Conservation (phyloP, 208 protist genomes). For the Wallacemonas rigidus region DNA sequence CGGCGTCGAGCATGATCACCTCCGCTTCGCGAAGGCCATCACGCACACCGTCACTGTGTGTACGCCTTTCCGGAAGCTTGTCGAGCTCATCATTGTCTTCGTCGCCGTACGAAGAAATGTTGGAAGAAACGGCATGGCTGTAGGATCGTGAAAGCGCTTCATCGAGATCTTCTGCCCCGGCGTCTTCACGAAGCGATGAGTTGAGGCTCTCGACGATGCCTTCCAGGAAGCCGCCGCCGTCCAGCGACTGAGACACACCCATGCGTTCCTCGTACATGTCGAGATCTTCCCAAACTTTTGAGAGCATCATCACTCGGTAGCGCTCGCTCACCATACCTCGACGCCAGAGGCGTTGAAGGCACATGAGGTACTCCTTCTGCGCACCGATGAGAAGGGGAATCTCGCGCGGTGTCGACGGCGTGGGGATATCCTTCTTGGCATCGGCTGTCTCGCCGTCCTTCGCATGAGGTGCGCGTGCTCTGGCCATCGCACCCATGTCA, state of each 20-base stretch:
- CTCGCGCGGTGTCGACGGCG: too few relatives aligned
- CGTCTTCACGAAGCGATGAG: neutral
- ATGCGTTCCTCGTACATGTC: conserved; percentile 45
- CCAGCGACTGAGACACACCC: conserved; percentile 5
- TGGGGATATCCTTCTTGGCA: too few relatives aligned
- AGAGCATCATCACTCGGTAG: conserved; percentile 44
- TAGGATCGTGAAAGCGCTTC: conserved; percentile 5
- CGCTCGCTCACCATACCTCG: conserved; percentile 27
- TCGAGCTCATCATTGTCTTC: conserved; percentile 10
- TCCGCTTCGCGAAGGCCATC: too few relatives aligned
- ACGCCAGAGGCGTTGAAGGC: conserved; percentile 56
- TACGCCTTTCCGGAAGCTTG: neutral
- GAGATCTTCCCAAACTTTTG: conserved; percentile 42
- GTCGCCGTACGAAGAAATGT: conserved; percentile 12
- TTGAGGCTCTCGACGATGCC: conserved; percentile 22
- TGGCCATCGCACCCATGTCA: too few relatives aligned
- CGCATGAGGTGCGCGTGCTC: too few relatives aligned
- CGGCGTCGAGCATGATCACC: too few relatives aligned
- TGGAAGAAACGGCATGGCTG: conserved; percentile 12
- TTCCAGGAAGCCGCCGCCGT: conserved; percentile 16
- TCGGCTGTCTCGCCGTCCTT: too few relatives aligned
- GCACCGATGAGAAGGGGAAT: too few relatives aligned
- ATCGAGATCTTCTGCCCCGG: conserved; percentile 3
- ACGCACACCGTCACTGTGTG: too few relatives aligned
- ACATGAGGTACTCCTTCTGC: conserved; percentile 16